These are phyloP conservation scores for sweet orange (Citrus sinensis) DNA, from an alignment of 345 rosid genomes.

Conservation along the genomic window DVS_A1.0 CM039167.1:24290001-24290500, in stretches of 20 bases:
- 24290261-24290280: background rate
- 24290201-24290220: conserved; percentile 79
- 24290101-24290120: conserved; percentile 71
- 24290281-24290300: too few relatives aligned
- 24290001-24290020: background rate
- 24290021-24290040: background rate
- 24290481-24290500: background rate
- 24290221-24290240: conserved; percentile 70
- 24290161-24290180: conserved; percentile 94
- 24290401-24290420: background rate
- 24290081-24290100: background rate
- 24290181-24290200: conserved; percentile 88
- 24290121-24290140: conserved; percentile 97
- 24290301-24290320: background rate
- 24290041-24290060: background rate
- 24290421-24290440: background rate
- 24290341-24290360: background rate
- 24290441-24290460: background rate
- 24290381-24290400: background rate
- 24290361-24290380: background rate
- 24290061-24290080: background rate
- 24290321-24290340: background rate
- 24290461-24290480: background rate
- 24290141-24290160: conserved; percentile 99
- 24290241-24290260: conserved; percentile 12